Evolutionary conservation across 2,329 filamentous ascomycete species (phyloP).

Genomic region (Curvularia lunata): DNA sequence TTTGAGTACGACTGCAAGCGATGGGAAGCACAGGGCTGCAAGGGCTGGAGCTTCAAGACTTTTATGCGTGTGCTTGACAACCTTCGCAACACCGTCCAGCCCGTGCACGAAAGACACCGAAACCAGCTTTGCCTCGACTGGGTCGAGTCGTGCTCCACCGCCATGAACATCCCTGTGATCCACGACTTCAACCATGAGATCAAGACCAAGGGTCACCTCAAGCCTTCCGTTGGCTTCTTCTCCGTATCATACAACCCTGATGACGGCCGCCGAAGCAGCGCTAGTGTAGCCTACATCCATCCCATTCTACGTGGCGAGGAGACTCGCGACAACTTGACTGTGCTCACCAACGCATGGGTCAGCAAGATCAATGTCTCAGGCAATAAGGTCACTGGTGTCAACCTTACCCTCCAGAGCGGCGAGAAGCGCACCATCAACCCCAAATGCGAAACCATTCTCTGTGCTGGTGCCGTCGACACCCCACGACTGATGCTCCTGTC

Average conservation of each 20-base stretch:
- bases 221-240: constrained; percentile 85
- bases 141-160: constrained; percentile 79
- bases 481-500: constrained; percentile 68
- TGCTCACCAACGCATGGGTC: constrained; percentile 88
- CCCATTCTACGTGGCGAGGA: constrained; percentile 85
- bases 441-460: constrained; percentile 78
- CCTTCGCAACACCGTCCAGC: constrained; percentile 87
- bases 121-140: constrained; percentile 94
- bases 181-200: constrained; percentile 89
- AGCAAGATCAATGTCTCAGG: constrained; percentile 76
- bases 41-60: constrained; percentile 84
- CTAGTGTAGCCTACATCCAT: constrained; percentile 91
- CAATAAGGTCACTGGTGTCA: constrained; percentile 74
- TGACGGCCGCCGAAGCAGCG: constrained; percentile 81
- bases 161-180: constrained; percentile 80
- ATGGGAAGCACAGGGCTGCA: constrained; percentile 82
- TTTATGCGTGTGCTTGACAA: constrained; percentile 83
- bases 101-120: constrained; percentile 81
- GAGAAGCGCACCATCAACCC: constrained; percentile 63
- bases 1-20: constrained; percentile 87
- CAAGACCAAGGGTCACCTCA: constrained; percentile 71
- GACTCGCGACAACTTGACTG: constrained; percentile 80
- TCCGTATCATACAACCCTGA: constrained; percentile 91
- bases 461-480: constrained; percentile 81
- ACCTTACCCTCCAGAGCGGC: constrained; percentile 69